These are phyloP conservation scores for Aureobasidium sp. DNA, from an alignment of 2,329 filamentous ascomycete species.

Conservation along the genomic window DNA sequence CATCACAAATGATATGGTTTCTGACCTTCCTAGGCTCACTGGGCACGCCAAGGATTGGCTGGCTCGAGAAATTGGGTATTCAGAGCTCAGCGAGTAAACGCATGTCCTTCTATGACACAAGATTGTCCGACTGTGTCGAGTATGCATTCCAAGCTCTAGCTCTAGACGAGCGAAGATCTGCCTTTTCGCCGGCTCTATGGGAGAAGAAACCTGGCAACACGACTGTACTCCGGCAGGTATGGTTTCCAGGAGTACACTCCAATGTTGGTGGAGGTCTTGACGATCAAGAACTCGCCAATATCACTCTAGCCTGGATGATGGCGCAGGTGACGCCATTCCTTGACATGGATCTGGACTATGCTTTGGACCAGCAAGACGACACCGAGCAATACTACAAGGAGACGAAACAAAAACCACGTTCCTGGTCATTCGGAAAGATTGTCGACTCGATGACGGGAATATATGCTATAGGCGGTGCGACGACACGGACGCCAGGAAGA, in stretches of 20 bases:
- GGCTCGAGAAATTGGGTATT: constrained; percentile 29
- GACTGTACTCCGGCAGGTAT: constrained; percentile 42
- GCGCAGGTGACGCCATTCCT: constrained; percentile 43
- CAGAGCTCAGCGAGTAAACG: constrained; percentile 27
- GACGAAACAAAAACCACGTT: constrained; percentile 34
- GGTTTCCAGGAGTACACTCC: constrained; percentile 42
- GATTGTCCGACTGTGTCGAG: constrained; percentile 33
- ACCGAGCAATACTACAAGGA: constrained; percentile 40
- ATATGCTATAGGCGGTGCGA: constrained; percentile 41
- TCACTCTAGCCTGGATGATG: constrained; percentile 53
- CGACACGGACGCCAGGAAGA: constrained; percentile 40
- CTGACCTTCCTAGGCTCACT: constrained; percentile 26
- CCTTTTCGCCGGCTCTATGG: constrained; percentile 38
- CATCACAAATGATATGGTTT: neutral
- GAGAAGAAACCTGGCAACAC: constrained; percentile 36
- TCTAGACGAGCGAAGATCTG: constrained; percentile 36
- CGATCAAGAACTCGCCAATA: constrained; percentile 44
- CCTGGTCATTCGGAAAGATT: constrained; percentile 45
- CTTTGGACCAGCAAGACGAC: constrained; percentile 41
- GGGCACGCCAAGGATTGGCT: constrained; percentile 41
- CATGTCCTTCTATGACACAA: constrained; percentile 44
- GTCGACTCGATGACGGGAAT: constrained; percentile 40
- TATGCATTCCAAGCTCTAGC: constrained; percentile 41
- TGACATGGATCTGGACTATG: constrained; percentile 42
- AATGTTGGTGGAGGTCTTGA: constrained; percentile 42